A percentile compares a stretch with the other conserved stretches of the same genome.
phyloP scores from a whole-genome alignment of 768 basidiomycete species.

The Rubroboletus pulcherrimus region DNA sequence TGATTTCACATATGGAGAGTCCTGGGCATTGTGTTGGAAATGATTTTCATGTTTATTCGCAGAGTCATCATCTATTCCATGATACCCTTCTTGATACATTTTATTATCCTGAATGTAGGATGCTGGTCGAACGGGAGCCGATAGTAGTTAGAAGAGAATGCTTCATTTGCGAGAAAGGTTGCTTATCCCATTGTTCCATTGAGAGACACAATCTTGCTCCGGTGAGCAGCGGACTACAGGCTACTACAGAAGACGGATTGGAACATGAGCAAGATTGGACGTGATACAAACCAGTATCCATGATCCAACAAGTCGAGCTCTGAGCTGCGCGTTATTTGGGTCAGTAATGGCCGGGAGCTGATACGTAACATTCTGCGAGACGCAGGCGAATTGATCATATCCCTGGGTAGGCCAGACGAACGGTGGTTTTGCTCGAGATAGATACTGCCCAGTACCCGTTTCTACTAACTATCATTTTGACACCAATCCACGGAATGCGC shows the following conservation, averaged over 20 bases:
- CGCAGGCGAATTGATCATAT: no score
- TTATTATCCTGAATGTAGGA: background rate
- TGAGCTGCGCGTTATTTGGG: no score
- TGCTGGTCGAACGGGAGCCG: background rate
- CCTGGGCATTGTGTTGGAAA: conserved; percentile 19
- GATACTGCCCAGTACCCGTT: no score
- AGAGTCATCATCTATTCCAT: background rate
- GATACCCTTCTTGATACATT: background rate
- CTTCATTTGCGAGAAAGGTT: background rate
- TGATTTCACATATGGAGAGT: conserved; percentile 14
- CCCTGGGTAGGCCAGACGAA: no score
- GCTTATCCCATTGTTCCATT: background rate
- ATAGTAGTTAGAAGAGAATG: background rate
- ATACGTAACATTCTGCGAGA: no score
- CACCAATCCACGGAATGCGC: no score
- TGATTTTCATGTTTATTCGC: background rate
- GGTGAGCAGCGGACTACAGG: background rate
- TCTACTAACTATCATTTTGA: no score
- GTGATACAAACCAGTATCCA: background rate
- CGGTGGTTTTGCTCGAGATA: no score
- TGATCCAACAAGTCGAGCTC: background rate
- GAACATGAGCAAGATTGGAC: background rate
- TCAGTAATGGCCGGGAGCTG: no score
- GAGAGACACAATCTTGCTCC: background rate
- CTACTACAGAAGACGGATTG: background rate